Percentiles rank a stretch among this genome's conserved stretches.
Evolutionary conservation across 768 basidiomycete genomes (phyloP).

Genomic region (Mycena leptocephala): DNA sequence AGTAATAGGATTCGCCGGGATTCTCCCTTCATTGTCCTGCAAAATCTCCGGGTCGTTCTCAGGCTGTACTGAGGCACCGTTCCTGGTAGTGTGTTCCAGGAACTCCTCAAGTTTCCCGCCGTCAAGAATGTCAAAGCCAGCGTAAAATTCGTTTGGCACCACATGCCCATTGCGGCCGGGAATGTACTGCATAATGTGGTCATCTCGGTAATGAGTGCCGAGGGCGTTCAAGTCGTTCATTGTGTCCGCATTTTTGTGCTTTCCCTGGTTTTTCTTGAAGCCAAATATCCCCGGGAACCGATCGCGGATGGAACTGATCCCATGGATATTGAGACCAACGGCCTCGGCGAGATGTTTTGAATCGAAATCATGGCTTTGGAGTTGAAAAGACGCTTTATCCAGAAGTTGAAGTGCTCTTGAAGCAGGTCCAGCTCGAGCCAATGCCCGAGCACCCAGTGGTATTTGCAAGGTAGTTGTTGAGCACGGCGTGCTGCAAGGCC

Average conservation of each 20-base stretch:
- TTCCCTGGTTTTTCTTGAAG: background rate
- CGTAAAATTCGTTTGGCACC: background rate
- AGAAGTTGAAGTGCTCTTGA: conserved; percentile 37
- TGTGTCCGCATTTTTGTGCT: background rate
- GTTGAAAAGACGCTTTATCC: conserved; percentile 34
- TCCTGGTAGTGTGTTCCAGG: background rate
- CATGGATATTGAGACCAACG: conserved; percentile 10
- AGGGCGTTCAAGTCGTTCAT: conserved; percentile 7
- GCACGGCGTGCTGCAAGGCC: conserved; percentile 15
- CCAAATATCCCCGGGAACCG: conserved; percentile 9
- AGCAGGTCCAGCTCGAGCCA: conserved; percentile 36
- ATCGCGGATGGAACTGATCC: conserved; percentile 10
- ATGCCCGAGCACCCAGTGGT: conserved; percentile 22
- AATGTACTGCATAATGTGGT: conserved; percentile 8
- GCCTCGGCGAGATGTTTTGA: conserved; percentile 3
- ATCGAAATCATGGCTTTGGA: conserved; percentile 24
- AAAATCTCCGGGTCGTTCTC: background rate
- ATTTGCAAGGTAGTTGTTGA: conserved; percentile 40
- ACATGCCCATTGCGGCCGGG: conserved; percentile 5
- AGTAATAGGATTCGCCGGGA: conserved; percentile 4
- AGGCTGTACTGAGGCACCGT: background rate
- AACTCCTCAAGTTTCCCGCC: background rate
- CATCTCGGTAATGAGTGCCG: conserved; percentile 3
- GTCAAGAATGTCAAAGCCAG: background rate
- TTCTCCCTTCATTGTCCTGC: background rate